These are phyloP conservation scores for Epithemia pelagica DNA, from an alignment of 108 stramenopile species.

Conservation along the genomic window DNA sequence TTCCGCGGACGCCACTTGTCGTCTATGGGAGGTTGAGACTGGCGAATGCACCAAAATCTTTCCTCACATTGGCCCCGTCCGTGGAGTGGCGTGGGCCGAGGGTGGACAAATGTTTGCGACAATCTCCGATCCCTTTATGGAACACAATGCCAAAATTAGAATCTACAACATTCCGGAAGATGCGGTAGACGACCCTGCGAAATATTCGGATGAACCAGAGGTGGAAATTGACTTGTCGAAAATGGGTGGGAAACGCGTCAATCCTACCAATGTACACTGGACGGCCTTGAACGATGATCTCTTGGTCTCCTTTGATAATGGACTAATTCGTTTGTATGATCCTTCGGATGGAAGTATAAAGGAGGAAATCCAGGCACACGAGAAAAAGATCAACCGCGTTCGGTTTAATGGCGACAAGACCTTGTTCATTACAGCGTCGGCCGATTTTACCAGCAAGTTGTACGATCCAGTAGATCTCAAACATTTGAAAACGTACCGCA, in stretches of 20 bases:
- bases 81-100: constrained; percentile 90
- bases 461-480: constrained; percentile 88
- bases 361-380: constrained; percentile 74
- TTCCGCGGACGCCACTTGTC: constrained; percentile 72
- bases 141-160: constrained; percentile 85
- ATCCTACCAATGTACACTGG: constrained; percentile 87
- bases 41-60: constrained; percentile 84
- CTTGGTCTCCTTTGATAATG: constrained; percentile 91
- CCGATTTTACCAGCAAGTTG: constrained; percentile 91
- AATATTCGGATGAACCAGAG: constrained; percentile 40
- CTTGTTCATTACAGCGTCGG: constrained; percentile 89
- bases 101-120: constrained; percentile 90
- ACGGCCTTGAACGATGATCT: constrained; percentile 87
- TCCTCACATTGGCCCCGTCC: constrained; percentile 86
- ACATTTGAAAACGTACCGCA: constrained; percentile 90
- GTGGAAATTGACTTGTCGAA: constrained; percentile 86
- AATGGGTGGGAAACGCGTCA: constrained; percentile 56
- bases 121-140: constrained; percentile 93
- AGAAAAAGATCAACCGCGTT: constrained; percentile 90
- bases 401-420: constrained; percentile 93
- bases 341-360: constrained; percentile 77
- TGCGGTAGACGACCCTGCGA: constrained; percentile 31
- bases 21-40: constrained; percentile 89
- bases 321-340: constrained; percentile 85
- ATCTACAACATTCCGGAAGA: constrained; percentile 78